phyloP scores from a whole-genome alignment of 441 rosid genomes.

The Pelargonium citronellum region DNA sequence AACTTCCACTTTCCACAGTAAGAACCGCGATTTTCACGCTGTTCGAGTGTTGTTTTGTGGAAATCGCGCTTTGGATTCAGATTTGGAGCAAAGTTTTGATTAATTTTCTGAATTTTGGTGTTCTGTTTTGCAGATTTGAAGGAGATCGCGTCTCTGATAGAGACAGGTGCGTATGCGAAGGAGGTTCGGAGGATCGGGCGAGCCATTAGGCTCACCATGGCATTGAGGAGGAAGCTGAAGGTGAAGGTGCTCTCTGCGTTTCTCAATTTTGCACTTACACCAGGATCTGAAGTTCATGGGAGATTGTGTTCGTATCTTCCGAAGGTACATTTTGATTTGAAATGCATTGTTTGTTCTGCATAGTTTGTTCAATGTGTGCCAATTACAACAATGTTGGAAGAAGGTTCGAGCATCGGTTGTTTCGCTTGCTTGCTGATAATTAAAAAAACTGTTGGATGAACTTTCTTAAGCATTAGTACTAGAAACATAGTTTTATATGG shows the following conservation, averaged over 20 bases:
- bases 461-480: no score
- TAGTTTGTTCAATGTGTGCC: not conserved
- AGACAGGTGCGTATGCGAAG: conserved; percentile 40
- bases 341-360: not conserved
- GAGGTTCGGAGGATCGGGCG: conserved; percentile 51
- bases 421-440: no score
- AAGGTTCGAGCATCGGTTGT: no score
- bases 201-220: conserved; percentile 47
- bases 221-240: conserved; percentile 46
- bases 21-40: not conserved
- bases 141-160: conserved; percentile 43
- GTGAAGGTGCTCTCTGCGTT: conserved; percentile 34
- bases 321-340: conserved; percentile 26
- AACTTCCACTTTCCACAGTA: conserved; percentile 47
- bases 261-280: conserved; percentile 38
- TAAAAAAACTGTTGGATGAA: no score
- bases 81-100: not conserved
- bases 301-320: conserved; percentile 42
- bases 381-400: not conserved
- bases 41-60: not conserved
- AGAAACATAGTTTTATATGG: no score
- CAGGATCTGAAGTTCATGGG: conserved; percentile 40
- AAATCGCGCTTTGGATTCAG: not conserved
- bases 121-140: conserved; percentile 32
- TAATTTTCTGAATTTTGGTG: no score